A percentile compares a stretch with the other conserved stretches of the same genome.
Evolutionary conservation across 140 eudicot genomes (phyloP).

Genomic region (Cichorium intybus): DNA sequence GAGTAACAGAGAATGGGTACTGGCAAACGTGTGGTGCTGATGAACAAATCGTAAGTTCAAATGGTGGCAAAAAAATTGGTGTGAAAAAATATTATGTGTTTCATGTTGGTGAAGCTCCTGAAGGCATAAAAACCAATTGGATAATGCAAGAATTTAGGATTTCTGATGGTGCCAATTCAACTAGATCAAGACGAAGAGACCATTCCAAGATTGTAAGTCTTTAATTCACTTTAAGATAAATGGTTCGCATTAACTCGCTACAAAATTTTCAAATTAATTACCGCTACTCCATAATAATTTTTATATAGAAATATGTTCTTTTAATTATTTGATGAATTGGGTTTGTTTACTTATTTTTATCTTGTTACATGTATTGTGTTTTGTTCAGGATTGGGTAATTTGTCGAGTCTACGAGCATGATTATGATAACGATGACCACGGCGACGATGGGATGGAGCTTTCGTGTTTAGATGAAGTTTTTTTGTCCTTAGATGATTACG

Average conservation of each 20-base stretch:
- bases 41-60: conserved; percentile 54
- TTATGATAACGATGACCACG: conserved; percentile 41
- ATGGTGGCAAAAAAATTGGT: conserved; percentile 61
- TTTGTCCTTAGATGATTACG: conserved; percentile 71
- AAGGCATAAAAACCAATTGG: conserved; percentile 83
- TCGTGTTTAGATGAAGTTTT: conserved; percentile 96
- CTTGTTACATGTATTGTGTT: not conserved
- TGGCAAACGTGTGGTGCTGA: conserved; percentile 76
- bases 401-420: conserved; percentile 78
- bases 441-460: conserved; percentile 66
- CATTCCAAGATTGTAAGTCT: conserved; percentile 58
- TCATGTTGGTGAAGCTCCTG: conserved; percentile 59
- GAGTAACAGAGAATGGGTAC: conserved; percentile 67
- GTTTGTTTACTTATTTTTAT: too few species aligned
- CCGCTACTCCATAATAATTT: too few species aligned
- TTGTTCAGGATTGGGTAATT: conserved; percentile 89
- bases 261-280: too few species aligned
- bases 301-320: not conserved
- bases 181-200: conserved; percentile 60
- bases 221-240: too few species aligned
- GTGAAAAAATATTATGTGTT: conserved; percentile 69
- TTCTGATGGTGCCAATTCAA: conserved; percentile 48
- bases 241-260: too few species aligned
- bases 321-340: not conserved
- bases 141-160: conserved; percentile 84